phyloP scores from a whole-genome alignment of 129 eudicot genomes.

The Sambucus nigra region DNA sequence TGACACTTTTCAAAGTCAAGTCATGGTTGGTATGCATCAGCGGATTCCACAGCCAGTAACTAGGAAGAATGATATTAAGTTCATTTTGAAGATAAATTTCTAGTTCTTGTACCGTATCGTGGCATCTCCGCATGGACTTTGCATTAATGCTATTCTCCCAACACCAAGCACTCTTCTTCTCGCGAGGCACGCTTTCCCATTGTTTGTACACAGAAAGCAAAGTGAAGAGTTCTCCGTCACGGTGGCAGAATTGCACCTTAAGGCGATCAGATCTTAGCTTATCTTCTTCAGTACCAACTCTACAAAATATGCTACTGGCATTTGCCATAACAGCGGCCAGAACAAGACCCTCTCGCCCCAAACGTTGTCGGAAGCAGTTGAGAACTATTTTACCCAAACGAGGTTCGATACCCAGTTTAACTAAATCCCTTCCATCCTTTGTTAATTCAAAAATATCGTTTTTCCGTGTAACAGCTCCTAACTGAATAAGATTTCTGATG shows the following conservation, averaged over 20 bases:
- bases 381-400: conserved; percentile 75
- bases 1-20: conserved; percentile 31
- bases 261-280: conserved; percentile 70
- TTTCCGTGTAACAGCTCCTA: conserved; percentile 52
- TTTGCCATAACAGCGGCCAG: conserved; percentile 96
- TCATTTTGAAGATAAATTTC: conserved; percentile 64
- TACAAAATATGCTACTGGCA: conserved; percentile 84
- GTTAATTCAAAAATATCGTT: conserved; percentile 43
- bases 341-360: conserved; percentile 78
- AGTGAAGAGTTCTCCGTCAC: conserved; percentile 80
- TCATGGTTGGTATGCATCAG: conserved; percentile 32
- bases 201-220: conserved; percentile 66
- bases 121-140: conserved; percentile 79
- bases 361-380: conserved; percentile 34
- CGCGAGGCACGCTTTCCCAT: conserved; percentile 55
- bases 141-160: conserved; percentile 96
- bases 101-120: conserved; percentile 62
- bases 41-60: conserved; percentile 73
- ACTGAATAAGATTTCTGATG: conserved; percentile 53
- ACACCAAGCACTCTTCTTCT: conserved; percentile 63
- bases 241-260: conserved; percentile 85
- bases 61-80: conserved; percentile 50
- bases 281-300: conserved; percentile 66
- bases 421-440: conserved; percentile 40
- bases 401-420: conserved; percentile 85